These are phyloP conservation scores for Psilocybe cyanescens DNA, from an alignment of 768 basidiomycete species.

Conservation along the genomic window DNA sequence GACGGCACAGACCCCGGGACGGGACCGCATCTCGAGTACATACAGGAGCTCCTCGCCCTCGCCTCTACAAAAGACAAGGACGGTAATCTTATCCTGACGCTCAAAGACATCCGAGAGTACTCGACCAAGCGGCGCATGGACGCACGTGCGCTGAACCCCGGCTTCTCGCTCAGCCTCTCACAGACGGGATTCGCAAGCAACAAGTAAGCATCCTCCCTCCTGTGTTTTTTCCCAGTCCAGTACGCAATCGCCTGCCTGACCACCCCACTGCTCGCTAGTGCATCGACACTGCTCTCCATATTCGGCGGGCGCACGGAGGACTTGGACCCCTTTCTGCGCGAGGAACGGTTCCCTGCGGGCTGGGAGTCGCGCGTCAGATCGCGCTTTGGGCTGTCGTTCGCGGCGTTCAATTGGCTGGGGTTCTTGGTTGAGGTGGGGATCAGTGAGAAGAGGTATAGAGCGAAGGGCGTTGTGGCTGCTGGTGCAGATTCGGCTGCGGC, in stretches of 20 bases:
- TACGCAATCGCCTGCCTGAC: too few species aligned
- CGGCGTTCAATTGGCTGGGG: slow-evolving; percentile 50
- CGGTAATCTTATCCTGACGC: slow-evolving; percentile 48
- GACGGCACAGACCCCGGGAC: background rate
- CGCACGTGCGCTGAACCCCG: slow-evolving; percentile 50
- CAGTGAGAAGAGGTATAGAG: slow-evolving; percentile 32
- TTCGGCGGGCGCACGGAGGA: slow-evolving; percentile 65
- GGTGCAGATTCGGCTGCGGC: too few species aligned
- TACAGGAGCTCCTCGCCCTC: slow-evolving; percentile 56
- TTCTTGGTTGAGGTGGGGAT: slow-evolving; percentile 40
- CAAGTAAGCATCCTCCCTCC: slow-evolving; percentile 49
- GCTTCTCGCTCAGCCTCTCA: slow-evolving; percentile 48
- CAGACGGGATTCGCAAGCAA: slow-evolving; percentile 66
- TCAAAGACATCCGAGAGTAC: slow-evolving; percentile 56
- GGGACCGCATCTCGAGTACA: slow-evolving; percentile 31
- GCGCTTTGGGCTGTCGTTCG: slow-evolving; percentile 59
- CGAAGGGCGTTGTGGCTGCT: background rate
- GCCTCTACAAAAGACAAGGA: slow-evolving; percentile 58
- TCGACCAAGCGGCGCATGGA: slow-evolving; percentile 62
- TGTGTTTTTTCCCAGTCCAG: too few species aligned
- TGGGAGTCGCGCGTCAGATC: slow-evolving; percentile 64
- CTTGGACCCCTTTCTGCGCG: slow-evolving; percentile 52
- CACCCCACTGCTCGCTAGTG: slow-evolving; percentile 39
- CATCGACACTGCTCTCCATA: slow-evolving; percentile 59
- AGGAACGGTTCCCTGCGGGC: slow-evolving; percentile 70